A percentile compares a stretch with the other conserved stretches of the same genome.
Evolutionary conservation across 1,139 yeast species (phyloP).

Genomic region (Candida albicans): DNA sequence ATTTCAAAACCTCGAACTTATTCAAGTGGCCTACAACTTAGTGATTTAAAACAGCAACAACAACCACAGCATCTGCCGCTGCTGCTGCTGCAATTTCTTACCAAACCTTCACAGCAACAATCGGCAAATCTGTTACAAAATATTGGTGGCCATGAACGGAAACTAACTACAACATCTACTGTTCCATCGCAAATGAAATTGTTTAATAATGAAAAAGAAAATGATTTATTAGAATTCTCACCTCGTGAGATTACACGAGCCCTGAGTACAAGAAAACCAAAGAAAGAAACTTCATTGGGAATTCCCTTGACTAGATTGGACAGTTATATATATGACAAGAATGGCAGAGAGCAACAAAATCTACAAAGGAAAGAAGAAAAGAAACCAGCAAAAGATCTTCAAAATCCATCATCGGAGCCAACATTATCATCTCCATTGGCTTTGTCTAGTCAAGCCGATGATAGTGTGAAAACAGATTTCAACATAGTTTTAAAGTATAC

Average conservation of each 20-base stretch:
- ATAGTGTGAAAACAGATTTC: constrained; percentile 1
- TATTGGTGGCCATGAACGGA: constrained; percentile 12
- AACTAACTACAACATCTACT: constrained; percentile 1
- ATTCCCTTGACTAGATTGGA: constrained; percentile 17
- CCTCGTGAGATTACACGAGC: constrained; percentile 36
- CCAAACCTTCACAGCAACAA: too few species aligned
- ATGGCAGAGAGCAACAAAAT: neutral
- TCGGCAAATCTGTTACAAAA: too few species aligned
- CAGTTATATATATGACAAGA: constrained; percentile 5
- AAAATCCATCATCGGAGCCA: neutral
- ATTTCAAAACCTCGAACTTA: constrained; percentile 5
- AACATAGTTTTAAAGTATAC: constrained; percentile 19
- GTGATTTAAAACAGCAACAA: constrained; percentile 1
- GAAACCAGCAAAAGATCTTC: neutral
- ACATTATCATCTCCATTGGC: too few species aligned
- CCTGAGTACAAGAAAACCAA: constrained; percentile 38
- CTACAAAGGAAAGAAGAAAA: constrained; percentile 1
- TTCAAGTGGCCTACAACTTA: constrained; percentile 1
- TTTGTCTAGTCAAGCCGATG: neutral
- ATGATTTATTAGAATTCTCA: constrained; percentile 34
- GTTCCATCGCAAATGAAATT: constrained; percentile 61
- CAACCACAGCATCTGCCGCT: too few species aligned
- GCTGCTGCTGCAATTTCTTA: too few species aligned
- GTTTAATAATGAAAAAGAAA: constrained; percentile 36
- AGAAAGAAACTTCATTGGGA: constrained; percentile 26